Evolutionary conservation across 75 land plant species (phyloP).

Genomic region (Larix kaempferi): DNA sequence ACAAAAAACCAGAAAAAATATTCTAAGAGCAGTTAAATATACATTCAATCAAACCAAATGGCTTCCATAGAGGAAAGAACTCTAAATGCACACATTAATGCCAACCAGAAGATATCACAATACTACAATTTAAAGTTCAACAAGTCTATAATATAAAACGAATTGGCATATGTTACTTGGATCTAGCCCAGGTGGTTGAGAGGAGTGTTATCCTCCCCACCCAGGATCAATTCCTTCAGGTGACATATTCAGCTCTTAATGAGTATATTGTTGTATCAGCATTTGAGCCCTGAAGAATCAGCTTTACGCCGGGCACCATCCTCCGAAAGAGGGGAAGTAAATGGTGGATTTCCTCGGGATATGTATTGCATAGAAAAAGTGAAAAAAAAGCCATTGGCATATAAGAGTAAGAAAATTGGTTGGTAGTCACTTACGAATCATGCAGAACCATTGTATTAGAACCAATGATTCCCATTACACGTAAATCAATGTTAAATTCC

Average conservation of each 20-base stretch:
- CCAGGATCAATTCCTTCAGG: no score
- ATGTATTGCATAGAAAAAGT: neutral
- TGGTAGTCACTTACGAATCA: constrained; percentile 52
- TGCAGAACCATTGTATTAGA: constrained; percentile 75
- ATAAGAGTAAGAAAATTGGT: neutral
- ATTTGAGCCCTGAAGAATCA: no score
- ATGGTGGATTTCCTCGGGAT: neutral
- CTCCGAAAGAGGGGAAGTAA: neutral
- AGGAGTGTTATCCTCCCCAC: no score
- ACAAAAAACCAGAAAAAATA: constrained; percentile 1
- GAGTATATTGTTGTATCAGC: no score
- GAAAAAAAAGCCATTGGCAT: neutral
- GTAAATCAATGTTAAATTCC: constrained; percentile 90
- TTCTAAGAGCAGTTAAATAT: neutral
- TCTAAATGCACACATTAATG: neutral
- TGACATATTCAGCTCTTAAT: no score
- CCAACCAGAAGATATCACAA: neutral
- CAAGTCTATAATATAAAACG: neutral
- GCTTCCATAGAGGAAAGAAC: neutral
- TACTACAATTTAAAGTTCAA: neutral
- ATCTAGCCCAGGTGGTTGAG: no score
- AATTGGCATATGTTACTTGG: neutral
- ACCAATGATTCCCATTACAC: constrained; percentile 86
- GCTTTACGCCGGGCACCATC: no score
- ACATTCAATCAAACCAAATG: neutral